phyloP scores from a whole-genome alignment of 73 alveolate species.

The Symbiodinium pilosum region DNA sequence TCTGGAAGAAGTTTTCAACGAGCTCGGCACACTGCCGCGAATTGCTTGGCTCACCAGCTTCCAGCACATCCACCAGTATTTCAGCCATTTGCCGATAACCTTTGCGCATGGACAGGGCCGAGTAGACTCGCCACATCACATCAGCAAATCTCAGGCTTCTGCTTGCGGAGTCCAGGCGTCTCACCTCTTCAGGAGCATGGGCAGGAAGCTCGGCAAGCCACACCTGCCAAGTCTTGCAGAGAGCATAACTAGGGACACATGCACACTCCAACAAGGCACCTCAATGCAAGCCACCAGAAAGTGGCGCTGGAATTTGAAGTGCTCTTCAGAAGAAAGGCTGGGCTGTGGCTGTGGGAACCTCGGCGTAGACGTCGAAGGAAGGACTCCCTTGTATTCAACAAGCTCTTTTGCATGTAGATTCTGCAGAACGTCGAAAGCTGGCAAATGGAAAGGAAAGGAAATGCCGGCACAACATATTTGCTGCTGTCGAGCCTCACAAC shows the following conservation, averaged over 20 bases:
- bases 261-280: background rate
- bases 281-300: background rate
- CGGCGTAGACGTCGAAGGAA: too few species aligned
- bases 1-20: background rate
- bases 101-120: background rate
- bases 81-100: background rate
- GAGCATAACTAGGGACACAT: too few species aligned
- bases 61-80: background rate
- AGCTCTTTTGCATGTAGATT: too few species aligned
- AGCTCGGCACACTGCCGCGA: constrained; percentile 5
- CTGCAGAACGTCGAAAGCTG: too few species aligned
- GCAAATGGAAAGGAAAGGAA: too few species aligned
- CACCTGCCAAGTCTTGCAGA: too few species aligned
- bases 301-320: background rate
- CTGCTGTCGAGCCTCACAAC: background rate
- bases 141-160: background rate
- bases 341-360: too few species aligned
- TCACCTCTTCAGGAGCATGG: background rate
- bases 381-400: too few species aligned
- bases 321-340: too few species aligned
- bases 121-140: background rate
- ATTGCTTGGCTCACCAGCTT: background rate
- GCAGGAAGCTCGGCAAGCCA: background rate
- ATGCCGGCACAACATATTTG: too few species aligned
- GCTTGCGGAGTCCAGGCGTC: background rate